Base-by-base conservation (phyloP, 306 rosid genomes). In the Begonia fuchsioides region DNA sequence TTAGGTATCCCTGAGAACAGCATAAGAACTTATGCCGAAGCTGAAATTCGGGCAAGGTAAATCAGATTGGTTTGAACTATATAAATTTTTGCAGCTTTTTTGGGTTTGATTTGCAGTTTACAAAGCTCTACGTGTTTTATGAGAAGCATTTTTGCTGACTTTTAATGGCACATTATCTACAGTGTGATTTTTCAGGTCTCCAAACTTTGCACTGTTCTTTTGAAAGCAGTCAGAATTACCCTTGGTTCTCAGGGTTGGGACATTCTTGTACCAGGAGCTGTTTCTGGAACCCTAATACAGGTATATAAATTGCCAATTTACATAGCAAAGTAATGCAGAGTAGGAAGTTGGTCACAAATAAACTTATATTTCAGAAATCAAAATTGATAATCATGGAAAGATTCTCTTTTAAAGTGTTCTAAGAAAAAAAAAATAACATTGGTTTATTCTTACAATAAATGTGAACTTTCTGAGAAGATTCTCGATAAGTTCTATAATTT, bases 191-290 rank as follows among this genome's bases (percentile, higher is more conserved):
- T 90, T 57, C 98, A 90, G 92, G 95, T 90, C 61, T 90, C 98
- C 18, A 90, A 85, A 68, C 76, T 90, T 13, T 90, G 92, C 59
- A 81, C 92, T 13, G 67, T 90, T 56, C 86, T 90, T 59, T 66
- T 81, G 48, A 90, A 85, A 75, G 83, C 95, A 43, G 85, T 79
- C 53, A 81, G 98, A 82, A 77, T 57, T 51, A 19, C 72, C 20
- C 72, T 90, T 64, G 98, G 82, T 71, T 85, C 95, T 50, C 73
- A 85, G 60, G 98, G 98, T 63, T 90, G 98, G 98, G 98, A 90
- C 75, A 85, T 90, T 65, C 75, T 90, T 62, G 98, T 90, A 62
- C 94, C 94, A 5, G 98, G 95, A 68, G 64, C 63, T 65, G 80
- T 70, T 54, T n/a, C 3, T 11, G 98, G 98, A 75, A 81, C 84